Base-by-base conservation (phyloP, 805 yeast species). In the Sugiyamaella americana region DNA sequence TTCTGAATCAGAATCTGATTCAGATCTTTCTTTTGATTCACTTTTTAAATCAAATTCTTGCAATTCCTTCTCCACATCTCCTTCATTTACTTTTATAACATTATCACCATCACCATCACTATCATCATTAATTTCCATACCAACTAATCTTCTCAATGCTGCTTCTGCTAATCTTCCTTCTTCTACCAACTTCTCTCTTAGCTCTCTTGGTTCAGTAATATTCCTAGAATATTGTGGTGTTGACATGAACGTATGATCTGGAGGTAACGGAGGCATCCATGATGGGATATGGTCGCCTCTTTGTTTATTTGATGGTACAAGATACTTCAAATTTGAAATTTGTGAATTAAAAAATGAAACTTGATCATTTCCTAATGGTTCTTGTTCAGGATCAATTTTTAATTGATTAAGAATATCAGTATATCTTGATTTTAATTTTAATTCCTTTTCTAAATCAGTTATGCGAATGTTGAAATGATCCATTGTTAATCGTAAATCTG, bases 181-280 rank as follows among this genome's bases (percentile, higher is more conserved):
- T 43, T 79, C 80, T 2, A 87, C 89, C 43, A 89, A 69, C 56
- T 77, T 76, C 46, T 84, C 77, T 51, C 91, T 72, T 46, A 91
- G 72, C 48, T 75, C 69, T 52, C 82, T 78, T 50, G 89, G 86
- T 58, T 87, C 91, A 1, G 80, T 75, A 13, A 80, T 65, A 18
- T 81, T 71, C 20, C 77, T 69, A 47, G 80, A 73, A 60, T 70
- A 88, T 52, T 74, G 73, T 0, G 95, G 84, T 0, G 96, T 84
- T 47, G 80, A 76, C 63, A 78, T 80, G 61, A 84, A 91, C 0
- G 98, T 91, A 64, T 89, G 94, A 58, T 87, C 95, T 0, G 98
- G 96, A 1, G 98, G 98, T 23, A 91, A 71, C 10, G 79, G 79
- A 0, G 98, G 98, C 55, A 91, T 67, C 81, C 88, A 88, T 4